Evolutionary conservation across 78 protist species (phyloP), one percentile per base, ranked within the genome.

Genomic region (Chrysochromulina parva): DNA sequence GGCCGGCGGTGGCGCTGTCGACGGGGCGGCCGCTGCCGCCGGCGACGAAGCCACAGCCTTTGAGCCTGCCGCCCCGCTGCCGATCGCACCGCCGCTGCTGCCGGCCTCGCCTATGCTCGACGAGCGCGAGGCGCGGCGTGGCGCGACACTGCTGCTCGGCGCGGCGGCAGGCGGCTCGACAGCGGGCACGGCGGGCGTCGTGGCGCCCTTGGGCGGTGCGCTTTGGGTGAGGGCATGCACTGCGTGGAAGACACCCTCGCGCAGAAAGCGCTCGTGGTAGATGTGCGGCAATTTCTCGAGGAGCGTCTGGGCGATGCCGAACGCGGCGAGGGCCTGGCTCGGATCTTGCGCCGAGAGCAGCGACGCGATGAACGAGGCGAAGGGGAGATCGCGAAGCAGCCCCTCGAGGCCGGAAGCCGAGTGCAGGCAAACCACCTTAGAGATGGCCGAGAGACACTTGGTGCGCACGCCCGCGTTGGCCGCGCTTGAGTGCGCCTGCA

Each of bases 241-340:
- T 28, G 81, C 85, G 48, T 74, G 65, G 14, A 67, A 62, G 57
- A 91, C 90, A 7, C 93, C 93, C 60, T 91, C 93, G 53, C 90
- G 88, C 17, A 65, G 58, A 65, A 86, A 76, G 52, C 26, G 22
- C 4, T 13, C 10, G 14, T 26, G 6, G 52, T 74, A 89, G 28
- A 54, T 7, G 28, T 65, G 53, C 3, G 94, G 94, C 48, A 91
- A 69, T 81, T 86, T 85, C 20, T 48, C 52, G 17, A 91, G 47
- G 55, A 91, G 88, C 50, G 62, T 50, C 57, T 85, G 86, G 5
- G 90, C 89, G 17, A 90, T 48, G 28, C 28, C 57, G n/a, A 88
- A 38, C 28, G 80, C 90, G 19, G 48, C 26, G 24, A 28, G 19
- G 2, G 58, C 76, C 24, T n/a, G 9, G 6, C 50, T 17, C 16